A percentile compares a stretch with the other conserved stretches of the same genome.
These are phyloP conservation scores for Lactarius hengduanensis DNA, from an alignment of 768 basidiomycete species.

Conservation along the genomic window DNA sequence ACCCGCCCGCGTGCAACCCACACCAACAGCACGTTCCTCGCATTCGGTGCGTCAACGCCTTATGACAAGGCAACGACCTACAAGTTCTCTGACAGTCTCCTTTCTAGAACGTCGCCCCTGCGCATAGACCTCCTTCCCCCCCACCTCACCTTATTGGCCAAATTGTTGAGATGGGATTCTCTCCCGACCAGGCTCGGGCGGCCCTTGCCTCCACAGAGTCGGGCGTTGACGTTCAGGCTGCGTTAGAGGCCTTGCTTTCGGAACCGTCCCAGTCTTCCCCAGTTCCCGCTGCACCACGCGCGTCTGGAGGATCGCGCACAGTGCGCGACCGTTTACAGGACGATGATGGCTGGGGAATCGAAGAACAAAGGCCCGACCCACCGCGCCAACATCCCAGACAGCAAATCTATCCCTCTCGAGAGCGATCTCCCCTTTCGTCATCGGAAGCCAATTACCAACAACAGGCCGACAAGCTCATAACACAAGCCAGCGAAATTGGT, in stretches of 20 bases:
- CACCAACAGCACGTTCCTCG: constrained; percentile 31
- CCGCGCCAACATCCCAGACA: constrained; percentile 29
- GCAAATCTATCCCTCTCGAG: constrained; percentile 10
- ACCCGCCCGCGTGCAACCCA: constrained; percentile 48
- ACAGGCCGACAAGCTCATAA: constrained; percentile 78
- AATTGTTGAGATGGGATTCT: constrained; percentile 95
- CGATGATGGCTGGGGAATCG: constrained; percentile 31
- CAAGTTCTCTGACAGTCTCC: constrained; percentile 3
- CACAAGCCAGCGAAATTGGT: constrained; percentile 86
- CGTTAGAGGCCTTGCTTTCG: constrained; percentile 64
- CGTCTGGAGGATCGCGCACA: constrained; percentile 18
- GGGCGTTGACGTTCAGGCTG: constrained; percentile 73
- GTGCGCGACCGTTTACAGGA: constrained; percentile 30
- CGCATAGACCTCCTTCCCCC: constrained; percentile 46
- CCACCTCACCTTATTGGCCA: constrained; percentile 92
- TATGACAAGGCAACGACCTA: background rate
- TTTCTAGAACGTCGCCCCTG: constrained; percentile 3
- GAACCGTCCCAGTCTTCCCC: constrained; percentile 29
- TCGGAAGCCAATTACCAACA: constrained; percentile 42
- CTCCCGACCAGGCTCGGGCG: constrained; percentile 65
- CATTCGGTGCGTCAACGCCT: constrained; percentile 28
- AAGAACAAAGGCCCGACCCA: constrained; percentile 31
- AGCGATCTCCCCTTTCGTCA: constrained; percentile 1
- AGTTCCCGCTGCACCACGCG: constrained; percentile 7
- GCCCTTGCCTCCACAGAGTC: constrained; percentile 72